phyloP scores from a whole-genome alignment of 1,284 basidiomycete genomes.

The Microbotryum violaceum region DNA sequence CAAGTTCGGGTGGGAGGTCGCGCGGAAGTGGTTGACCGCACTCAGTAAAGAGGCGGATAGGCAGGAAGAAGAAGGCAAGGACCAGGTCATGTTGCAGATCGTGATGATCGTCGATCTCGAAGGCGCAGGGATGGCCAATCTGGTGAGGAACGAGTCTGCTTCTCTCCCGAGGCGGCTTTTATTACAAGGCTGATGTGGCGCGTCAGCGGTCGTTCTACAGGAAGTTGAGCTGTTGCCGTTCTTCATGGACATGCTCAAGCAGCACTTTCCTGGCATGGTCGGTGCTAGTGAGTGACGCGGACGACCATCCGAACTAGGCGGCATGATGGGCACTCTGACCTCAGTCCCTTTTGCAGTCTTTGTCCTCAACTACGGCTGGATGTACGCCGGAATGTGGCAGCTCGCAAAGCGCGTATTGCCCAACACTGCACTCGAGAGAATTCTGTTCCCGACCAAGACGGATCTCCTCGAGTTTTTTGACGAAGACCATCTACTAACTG shows the following conservation, averaged over 20 bases:
- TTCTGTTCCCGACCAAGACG: conserved; percentile 60
- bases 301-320: not conserved
- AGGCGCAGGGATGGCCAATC: conserved; percentile 51
- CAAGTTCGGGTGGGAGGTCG: conserved; percentile 30
- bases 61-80: conserved; percentile 24
- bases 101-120: conserved; percentile 60
- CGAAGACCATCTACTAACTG: conserved; percentile 51
- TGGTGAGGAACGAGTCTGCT: conserved; percentile 44
- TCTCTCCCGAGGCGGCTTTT: too few species aligned
- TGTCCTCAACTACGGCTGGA: conserved; percentile 73
- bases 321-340: not conserved
- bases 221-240: conserved; percentile 38
- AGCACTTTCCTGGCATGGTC: conserved; percentile 65
- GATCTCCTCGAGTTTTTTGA: conserved; percentile 58
- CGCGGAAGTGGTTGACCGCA: conserved; percentile 30
- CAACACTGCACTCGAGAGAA: conserved; percentile 56
- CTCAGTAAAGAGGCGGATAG: conserved; percentile 18
- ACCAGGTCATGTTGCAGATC: conserved; percentile 54
- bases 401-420: conserved; percentile 67
- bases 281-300: conserved; percentile 52
- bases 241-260: conserved; percentile 45
- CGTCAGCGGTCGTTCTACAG: conserved; percentile 3
- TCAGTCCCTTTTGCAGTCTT: conserved; percentile 50
- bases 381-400: conserved; percentile 67
- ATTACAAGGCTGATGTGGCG: too few species aligned